These are phyloP conservation scores for Picea mariana DNA, from an alignment of 83 land plant genomes.

Conservation along the genomic window DNA sequence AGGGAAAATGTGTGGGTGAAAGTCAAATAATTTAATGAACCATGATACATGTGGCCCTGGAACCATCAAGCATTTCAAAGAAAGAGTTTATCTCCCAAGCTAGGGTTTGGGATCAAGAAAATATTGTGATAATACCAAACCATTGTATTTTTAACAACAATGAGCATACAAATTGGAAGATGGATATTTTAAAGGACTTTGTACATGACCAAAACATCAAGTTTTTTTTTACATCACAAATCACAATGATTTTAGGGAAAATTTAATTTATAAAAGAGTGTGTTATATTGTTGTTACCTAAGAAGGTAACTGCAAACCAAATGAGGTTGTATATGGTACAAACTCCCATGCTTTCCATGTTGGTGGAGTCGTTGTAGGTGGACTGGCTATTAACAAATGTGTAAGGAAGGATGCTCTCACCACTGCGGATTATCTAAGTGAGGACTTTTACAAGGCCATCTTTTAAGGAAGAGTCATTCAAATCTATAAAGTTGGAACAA, in stretches of 20 bases:
- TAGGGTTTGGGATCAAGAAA: slow-evolving; percentile 99
- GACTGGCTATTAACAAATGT: slow-evolving; percentile 64
- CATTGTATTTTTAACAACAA: slow-evolving; percentile 87
- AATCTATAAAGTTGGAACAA: slow-evolving; percentile 66
- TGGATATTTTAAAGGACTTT: slow-evolving; percentile 91
- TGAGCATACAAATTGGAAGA: slow-evolving; percentile 94
- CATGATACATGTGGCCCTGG: too few relatives aligned
- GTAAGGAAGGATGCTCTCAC: slow-evolving; percentile 62
- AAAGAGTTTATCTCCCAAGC: slow-evolving; percentile 56
- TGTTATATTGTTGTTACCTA: slow-evolving; percentile 96
- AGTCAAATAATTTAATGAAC: too few relatives aligned
- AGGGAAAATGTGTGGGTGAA: too few relatives aligned
- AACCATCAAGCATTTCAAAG: too few relatives aligned
- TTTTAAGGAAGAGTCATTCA: slow-evolving; percentile 87
- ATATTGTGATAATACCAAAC: slow-evolving; percentile 88
- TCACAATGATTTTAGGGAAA: slow-evolving; percentile 84
- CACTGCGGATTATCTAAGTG: slow-evolving; percentile 67
- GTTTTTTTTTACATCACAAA: slow-evolving; percentile 90
- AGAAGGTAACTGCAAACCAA: slow-evolving; percentile 96
- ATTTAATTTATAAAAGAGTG: slow-evolving; percentile 94
- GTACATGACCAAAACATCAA: slow-evolving; percentile 85
- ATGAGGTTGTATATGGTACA: slow-evolving; percentile 55
- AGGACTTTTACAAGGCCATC: slow-evolving; percentile 79
- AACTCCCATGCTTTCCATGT: slow-evolving; percentile 8
- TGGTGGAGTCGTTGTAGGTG: slow-evolving; percentile 81